A percentile compares a stretch with the other conserved stretches of the same genome.
phyloP scores from a whole-genome alignment of 805 yeast species.

The Priceomyces haplophilus region DNA sequence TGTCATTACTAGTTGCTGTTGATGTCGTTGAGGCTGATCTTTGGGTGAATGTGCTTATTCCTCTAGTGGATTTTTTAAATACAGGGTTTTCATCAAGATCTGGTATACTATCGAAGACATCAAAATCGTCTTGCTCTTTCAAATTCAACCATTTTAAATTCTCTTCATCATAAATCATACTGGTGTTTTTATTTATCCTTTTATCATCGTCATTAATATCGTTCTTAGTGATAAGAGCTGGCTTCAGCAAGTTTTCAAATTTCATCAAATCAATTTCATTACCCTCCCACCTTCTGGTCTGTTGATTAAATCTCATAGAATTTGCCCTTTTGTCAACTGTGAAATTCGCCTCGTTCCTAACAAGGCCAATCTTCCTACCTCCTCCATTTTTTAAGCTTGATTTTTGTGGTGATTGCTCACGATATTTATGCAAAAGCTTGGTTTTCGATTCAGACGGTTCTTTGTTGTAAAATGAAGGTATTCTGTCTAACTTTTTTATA shows the following conservation, averaged over 20 bases:
- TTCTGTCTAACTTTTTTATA: slow-evolving; percentile 36
- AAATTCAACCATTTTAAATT: slow-evolving; percentile 58
- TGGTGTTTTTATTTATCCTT: slow-evolving; percentile 17
- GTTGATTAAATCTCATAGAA: slow-evolving; percentile 54
- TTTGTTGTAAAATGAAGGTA: slow-evolving; percentile 38
- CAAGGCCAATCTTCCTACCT: slow-evolving; percentile 27
- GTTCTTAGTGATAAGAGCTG: slow-evolving; percentile 34
- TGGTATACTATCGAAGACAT: slow-evolving; percentile 50
- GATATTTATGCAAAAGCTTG: slow-evolving; percentile 29
- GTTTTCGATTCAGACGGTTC: slow-evolving; percentile 19
- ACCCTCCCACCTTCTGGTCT: slow-evolving; percentile 58
- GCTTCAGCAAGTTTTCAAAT: slow-evolving; percentile 45
- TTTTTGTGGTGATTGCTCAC: slow-evolving; percentile 23
- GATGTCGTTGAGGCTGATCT: slow-evolving; percentile 32
- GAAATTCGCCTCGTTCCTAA: slow-evolving; percentile 25
- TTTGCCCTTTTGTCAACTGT: slow-evolving; percentile 15
- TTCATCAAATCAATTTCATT: slow-evolving; percentile 55
- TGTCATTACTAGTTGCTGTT: slow-evolving; percentile 12
- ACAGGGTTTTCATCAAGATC: slow-evolving; percentile 28
- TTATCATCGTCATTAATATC: slow-evolving; percentile 20
- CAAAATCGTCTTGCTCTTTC: slow-evolving; percentile 33
- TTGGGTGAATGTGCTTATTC: slow-evolving; percentile 36
- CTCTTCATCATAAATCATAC: slow-evolving; percentile 60
- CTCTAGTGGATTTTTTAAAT: slow-evolving; percentile 16
- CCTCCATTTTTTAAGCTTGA: slow-evolving; percentile 12